Percentiles rank a stretch among this genome's conserved stretches.
These are phyloP conservation scores for Vitis cinerea DNA, from an alignment of 164 flowering plant species.

Conservation along the genomic window DNA sequence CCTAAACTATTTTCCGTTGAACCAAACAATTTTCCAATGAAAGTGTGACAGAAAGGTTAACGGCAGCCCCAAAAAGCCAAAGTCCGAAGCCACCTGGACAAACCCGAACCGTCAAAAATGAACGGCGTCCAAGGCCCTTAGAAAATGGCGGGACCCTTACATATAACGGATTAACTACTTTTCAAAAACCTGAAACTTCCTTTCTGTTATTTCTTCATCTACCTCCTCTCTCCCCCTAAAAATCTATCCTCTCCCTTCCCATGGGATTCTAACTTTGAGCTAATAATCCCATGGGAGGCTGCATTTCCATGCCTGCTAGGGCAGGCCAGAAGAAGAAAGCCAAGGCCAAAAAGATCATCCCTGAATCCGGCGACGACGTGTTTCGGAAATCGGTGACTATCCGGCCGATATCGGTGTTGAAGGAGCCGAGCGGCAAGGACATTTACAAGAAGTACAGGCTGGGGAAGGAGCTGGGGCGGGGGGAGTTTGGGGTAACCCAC, in stretches of 20 bases:
- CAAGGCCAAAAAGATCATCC: not conserved
- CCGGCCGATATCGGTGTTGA: constrained; percentile 16
- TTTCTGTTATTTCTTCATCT: not conserved
- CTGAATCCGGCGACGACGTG: not conserved
- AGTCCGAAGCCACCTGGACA: too few species aligned
- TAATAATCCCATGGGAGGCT: constrained; percentile 34
- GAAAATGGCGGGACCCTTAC: constrained; percentile 13
- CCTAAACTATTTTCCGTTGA: too few species aligned
- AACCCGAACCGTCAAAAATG: not conserved
- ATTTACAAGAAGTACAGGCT: constrained; percentile 30
- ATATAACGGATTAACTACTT: not conserved
- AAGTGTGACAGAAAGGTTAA: too few species aligned
- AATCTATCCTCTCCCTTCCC: not conserved
- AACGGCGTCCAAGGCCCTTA: constrained; percentile 2
- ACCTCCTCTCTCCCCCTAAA: not conserved
- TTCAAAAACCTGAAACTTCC: not conserved
- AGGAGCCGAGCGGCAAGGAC: constrained; percentile 28
- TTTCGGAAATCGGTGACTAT: not conserved
- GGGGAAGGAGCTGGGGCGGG: constrained; percentile 75
- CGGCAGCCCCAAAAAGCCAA: too few species aligned
- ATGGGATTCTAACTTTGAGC: not conserved
- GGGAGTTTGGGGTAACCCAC: constrained; percentile 74
- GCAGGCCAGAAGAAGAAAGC: not conserved
- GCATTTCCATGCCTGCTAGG: constrained; percentile 19
- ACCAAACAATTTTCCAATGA: too few species aligned